These are phyloP conservation scores for Proteromonas lacertae DNA, from an alignment of 352 stramenopile species.

Conservation along the genomic window DNA sequence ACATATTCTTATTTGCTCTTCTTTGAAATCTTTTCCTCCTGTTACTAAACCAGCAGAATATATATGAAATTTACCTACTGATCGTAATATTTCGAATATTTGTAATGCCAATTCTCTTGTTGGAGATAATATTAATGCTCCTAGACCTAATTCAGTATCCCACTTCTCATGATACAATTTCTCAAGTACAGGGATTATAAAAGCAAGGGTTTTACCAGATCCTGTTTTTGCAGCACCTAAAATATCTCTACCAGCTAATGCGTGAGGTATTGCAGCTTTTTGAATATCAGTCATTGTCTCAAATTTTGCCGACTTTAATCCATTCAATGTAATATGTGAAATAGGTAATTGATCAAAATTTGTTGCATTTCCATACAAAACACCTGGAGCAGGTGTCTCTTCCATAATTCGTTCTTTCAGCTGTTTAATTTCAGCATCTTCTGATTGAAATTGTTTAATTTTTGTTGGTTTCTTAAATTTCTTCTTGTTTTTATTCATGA, in stretches of 20 bases:
- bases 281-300: conserved; percentile 46
- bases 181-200: conserved; percentile 44
- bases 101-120: conserved; percentile 90
- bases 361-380: not conserved
- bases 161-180: conserved; percentile 44
- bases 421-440: no score
- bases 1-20: conserved; percentile 67
- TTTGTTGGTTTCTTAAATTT: no score
- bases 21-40: conserved; percentile 47
- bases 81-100: conserved; percentile 89
- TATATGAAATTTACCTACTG: conserved; percentile 60
- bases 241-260: conserved; percentile 33
- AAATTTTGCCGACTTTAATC: conserved; percentile 24
- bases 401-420: no score
- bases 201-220: conserved; percentile 61
- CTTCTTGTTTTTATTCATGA: no score
- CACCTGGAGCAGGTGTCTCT: no score
- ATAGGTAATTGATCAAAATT: not conserved
- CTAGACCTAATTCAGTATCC: conserved; percentile 57
- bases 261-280: conserved; percentile 34
- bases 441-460: no score
- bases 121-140: conserved; percentile 75
- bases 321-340: not conserved
- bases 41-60: conserved; percentile 83
- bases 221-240: conserved; percentile 43